Evolutionary conservation across 768 basidiomycete genomes (phyloP).

Genomic region (Boletus fagicola): DNA sequence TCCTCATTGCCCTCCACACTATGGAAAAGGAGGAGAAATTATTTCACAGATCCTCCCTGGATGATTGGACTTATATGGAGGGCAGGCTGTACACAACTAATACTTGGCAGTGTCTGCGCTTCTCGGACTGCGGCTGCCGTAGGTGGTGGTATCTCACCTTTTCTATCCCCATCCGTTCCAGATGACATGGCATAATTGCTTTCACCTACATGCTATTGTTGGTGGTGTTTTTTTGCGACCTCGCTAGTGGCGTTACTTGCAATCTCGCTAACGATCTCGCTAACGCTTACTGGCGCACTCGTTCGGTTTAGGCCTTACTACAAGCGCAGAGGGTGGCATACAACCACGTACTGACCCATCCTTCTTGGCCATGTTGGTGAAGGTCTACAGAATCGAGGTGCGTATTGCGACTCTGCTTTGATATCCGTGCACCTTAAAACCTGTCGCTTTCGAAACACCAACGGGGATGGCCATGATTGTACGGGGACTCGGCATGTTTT

Average conservation of each 20-base stretch:
- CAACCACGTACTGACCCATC: constrained; percentile 75
- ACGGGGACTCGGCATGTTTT: constrained; percentile 65
- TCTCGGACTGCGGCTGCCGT: not conserved
- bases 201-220: constrained; percentile 40
- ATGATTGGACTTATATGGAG: too few species aligned
- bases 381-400: constrained; percentile 75
- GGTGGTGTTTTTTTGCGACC: too few species aligned
- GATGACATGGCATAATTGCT: constrained; percentile 29
- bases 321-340: constrained; percentile 67
- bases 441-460: not conserved
- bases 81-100: too few species aligned
- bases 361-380: constrained; percentile 48
- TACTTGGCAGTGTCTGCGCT: constrained; percentile 1
- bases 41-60: too few species aligned
- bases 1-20: too few species aligned
- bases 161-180: not conserved
- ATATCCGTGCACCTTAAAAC: not conserved
- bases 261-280: constrained; percentile 52
- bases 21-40: too few species aligned
- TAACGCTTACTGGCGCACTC: constrained; percentile 64
- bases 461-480: constrained; percentile 69
- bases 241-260: constrained; percentile 32
- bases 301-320: constrained; percentile 81
- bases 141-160: not conserved
- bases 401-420: constrained; percentile 10